Conservation (phyloP, 306 rosid genomes). For the Alnus rubra region DNA sequence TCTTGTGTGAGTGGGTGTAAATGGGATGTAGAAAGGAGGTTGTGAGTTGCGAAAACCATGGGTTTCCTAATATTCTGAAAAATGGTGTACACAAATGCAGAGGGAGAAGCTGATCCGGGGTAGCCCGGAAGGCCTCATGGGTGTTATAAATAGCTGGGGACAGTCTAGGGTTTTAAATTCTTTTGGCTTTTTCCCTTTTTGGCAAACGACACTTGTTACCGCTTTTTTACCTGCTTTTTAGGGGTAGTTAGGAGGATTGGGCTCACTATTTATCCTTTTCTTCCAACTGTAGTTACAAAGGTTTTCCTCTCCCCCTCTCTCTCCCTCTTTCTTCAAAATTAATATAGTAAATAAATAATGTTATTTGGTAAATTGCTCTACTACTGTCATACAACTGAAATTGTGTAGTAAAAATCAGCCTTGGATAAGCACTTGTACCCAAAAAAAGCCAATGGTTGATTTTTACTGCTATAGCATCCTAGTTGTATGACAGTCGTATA, state of each 20-base stretch:
- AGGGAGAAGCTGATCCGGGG: constrained; percentile 57
- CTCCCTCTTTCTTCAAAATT: not conserved
- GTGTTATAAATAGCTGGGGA: constrained; percentile 73
- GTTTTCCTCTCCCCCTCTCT: not conserved
- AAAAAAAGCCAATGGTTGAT: too few relatives aligned
- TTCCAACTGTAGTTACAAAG: not conserved
- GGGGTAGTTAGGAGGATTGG: constrained; percentile 41
- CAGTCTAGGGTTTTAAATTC: constrained; percentile 57
- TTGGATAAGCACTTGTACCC: too few relatives aligned
- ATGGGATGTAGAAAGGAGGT: constrained; percentile 35
- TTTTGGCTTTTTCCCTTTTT: constrained; percentile 57
- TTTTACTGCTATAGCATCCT: too few relatives aligned
- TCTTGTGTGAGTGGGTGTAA: constrained; percentile 21
- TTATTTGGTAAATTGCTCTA: too few relatives aligned
- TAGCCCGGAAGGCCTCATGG: constrained; percentile 44
- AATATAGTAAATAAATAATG: too few relatives aligned
- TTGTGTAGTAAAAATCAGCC: too few relatives aligned
- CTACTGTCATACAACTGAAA: too few relatives aligned
- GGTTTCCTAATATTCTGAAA: constrained; percentile 50
- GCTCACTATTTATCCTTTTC: constrained; percentile 14
- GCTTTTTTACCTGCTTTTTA: constrained; percentile 43
- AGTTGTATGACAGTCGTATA: too few relatives aligned
- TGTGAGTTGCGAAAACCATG: constrained; percentile 52
- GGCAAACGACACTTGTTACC: constrained; percentile 57
- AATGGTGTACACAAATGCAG: constrained; percentile 50